phyloP scores from a whole-genome alignment of 345 rosid species.

The Excoecaria cochinchinensis region DNA sequence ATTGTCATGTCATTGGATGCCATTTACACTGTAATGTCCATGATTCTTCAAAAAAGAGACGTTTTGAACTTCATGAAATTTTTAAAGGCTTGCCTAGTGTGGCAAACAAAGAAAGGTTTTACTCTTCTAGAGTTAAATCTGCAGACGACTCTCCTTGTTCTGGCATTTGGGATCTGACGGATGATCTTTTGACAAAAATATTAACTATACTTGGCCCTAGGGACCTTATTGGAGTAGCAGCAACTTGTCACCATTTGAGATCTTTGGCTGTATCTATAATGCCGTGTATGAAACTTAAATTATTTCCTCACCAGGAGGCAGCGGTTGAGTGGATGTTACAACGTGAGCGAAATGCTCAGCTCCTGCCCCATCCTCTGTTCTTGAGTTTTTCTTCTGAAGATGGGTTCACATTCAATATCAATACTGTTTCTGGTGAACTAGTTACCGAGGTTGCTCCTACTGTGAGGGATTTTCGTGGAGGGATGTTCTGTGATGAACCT shows the following conservation, averaged over 20 bases:
- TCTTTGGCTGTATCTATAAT: constrained; percentile 61
- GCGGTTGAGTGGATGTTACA: constrained; percentile 96
- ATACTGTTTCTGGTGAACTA: constrained; percentile 69
- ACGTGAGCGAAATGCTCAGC: constrained; percentile 64
- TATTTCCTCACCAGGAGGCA: constrained; percentile 90
- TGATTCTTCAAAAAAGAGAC: constrained; percentile 52
- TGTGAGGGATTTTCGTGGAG: constrained; percentile 79
- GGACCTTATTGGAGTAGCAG: constrained; percentile 69
- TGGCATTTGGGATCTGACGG: constrained; percentile 73
- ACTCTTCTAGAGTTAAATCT: constrained; percentile 51
- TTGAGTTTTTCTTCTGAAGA: constrained; percentile 59
- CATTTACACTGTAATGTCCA: constrained; percentile 45
- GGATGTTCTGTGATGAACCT: constrained; percentile 99
- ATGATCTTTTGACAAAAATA: constrained; percentile 64
- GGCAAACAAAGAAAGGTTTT: constrained; percentile 28
- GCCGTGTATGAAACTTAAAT: constrained; percentile 88
- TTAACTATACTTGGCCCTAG: constrained; percentile 48
- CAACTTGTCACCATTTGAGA: constrained; percentile 72
- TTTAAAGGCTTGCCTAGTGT: constrained; percentile 73
- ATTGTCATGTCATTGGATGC: constrained; percentile 85
- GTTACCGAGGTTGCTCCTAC: constrained; percentile 61
- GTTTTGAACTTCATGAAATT: constrained; percentile 76
- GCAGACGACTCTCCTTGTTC: constrained; percentile 31
- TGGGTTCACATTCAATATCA: constrained; percentile 63
- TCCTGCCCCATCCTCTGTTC: constrained; percentile 71